Evolutionary conservation across 2,329 filamentous ascomycete genomes (phyloP).

Genomic region (Chaetomium sp.): DNA sequence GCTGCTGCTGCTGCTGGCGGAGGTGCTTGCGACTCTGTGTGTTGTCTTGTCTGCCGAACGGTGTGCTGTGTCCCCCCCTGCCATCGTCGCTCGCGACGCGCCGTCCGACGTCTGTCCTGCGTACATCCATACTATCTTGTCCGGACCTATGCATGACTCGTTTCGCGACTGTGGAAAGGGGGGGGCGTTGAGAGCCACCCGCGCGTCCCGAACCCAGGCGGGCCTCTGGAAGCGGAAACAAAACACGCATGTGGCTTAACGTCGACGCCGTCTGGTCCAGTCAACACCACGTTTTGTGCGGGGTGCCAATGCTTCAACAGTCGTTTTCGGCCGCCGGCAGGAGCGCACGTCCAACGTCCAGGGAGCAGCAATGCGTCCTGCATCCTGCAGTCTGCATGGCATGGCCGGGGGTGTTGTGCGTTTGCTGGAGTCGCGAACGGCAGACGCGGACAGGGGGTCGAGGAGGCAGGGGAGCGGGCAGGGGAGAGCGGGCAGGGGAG

Average conservation of each 20-base stretch:
- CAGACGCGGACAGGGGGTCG: slow-evolving; percentile 5
- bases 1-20: not conserved
- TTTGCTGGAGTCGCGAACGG: not conserved
- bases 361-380: slow-evolving; percentile 11
- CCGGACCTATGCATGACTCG: not conserved
- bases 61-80: not conserved
- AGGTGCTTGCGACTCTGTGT: not conserved
- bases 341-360: slow-evolving; percentile 1
- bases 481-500: not conserved
- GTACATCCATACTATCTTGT: not conserved
- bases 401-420: slow-evolving; percentile 7
- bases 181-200: not conserved
- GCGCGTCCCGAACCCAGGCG: not conserved
- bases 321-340: slow-evolving; percentile 18
- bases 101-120: not conserved
- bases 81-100: not conserved
- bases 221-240: not conserved
- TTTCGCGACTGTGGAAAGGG: not conserved
- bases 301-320: not conserved
- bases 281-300: slow-evolving; percentile 9
- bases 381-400: slow-evolving; percentile 17
- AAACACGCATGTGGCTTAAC: not conserved
- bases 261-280: not conserved
- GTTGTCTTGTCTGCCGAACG: not conserved
- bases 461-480: not conserved